These are phyloP conservation scores for Mucor plumbeus DNA, from an alignment of 371 early-diverging fungal species.

Conservation along the genomic window DNA sequence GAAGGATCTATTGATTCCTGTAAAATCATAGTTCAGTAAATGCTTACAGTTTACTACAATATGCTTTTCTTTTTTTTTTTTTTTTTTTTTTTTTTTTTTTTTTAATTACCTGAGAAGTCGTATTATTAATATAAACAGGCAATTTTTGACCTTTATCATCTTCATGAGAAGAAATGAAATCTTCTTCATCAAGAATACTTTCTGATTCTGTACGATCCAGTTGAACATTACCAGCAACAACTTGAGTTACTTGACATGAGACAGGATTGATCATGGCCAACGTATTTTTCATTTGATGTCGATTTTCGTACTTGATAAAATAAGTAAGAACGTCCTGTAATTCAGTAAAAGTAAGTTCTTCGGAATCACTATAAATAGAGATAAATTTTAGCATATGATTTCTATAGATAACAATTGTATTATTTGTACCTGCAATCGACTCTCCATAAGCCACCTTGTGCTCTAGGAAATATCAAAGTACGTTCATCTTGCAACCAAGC, in stretches of 20 bases:
- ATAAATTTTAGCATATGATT: background rate
- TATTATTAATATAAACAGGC: constrained; percentile 26
- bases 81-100: too few relatives aligned
- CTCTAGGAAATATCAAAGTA: constrained; percentile 34
- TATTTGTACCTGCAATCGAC: constrained; percentile 35
- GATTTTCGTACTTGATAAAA: constrained; percentile 45
- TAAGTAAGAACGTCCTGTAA: constrained; percentile 42
- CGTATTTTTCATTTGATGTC: constrained; percentile 45
- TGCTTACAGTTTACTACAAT: background rate
- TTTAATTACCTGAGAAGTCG: constrained; percentile 1
- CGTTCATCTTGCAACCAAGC: constrained; percentile 41
- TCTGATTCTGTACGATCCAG: constrained; percentile 27
- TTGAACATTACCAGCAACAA: constrained; percentile 39
- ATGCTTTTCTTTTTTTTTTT: too few relatives aligned
- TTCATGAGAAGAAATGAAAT: constrained; percentile 26
- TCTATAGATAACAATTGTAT: background rate
- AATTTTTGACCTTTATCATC: constrained; percentile 24
- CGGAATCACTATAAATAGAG: constrained; percentile 19
- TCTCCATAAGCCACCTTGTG: constrained; percentile 39
- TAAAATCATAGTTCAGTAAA: too few relatives aligned
- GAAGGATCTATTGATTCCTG: constrained; percentile 12
- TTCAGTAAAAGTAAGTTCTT: constrained; percentile 26
- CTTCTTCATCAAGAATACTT: constrained; percentile 22
- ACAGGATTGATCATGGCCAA: constrained; percentile 42
- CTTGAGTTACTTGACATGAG: constrained; percentile 43